Conservation (phyloP, 2,329 filamentous ascomycete genomes). For the Colletotrichum costaricense region DNA sequence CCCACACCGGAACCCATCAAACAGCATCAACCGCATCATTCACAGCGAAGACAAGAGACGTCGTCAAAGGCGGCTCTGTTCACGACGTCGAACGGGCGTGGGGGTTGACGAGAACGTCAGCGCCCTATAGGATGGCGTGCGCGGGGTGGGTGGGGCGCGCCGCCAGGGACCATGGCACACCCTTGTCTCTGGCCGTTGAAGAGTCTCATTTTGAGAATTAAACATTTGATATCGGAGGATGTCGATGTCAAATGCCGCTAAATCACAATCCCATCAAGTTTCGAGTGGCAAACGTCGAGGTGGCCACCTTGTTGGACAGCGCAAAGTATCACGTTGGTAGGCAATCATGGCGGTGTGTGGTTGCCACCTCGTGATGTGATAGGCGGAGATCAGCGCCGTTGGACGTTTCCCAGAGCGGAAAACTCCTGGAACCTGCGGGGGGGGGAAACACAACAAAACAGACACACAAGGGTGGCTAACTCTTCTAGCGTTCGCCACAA, state of each 20-base stretch:
- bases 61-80: slow-evolving; percentile 27
- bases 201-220: slow-evolving; percentile 8
- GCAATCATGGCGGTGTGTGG: not conserved
- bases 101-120: slow-evolving; percentile 34
- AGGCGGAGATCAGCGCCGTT: slow-evolving; percentile 2
- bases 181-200: slow-evolving; percentile 29
- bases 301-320: slow-evolving; percentile 6
- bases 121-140: slow-evolving; percentile 35
- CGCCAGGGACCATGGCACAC: slow-evolving; percentile 30
- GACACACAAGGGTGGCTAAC: slow-evolving; percentile 3
- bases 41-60: slow-evolving; percentile 15
- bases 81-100: slow-evolving; percentile 17
- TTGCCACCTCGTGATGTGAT: not conserved
- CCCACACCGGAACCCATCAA: no score
- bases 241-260: not conserved
- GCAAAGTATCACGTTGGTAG: not conserved
- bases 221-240: slow-evolving; percentile 5
- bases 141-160: slow-evolving; percentile 30
- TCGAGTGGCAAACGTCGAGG: not conserved
- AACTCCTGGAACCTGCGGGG: not conserved
- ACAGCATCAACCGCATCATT: not conserved
- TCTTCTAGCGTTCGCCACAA: not conserved
- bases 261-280: not conserved
- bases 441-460: not conserved
- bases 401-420: not conserved